Percentiles rank a stretch among this genome's conserved stretches.
Evolutionary conservation across 2,329 filamentous ascomycete genomes (phyloP).

Genomic region (Paraphoma chrysanthemicola): DNA sequence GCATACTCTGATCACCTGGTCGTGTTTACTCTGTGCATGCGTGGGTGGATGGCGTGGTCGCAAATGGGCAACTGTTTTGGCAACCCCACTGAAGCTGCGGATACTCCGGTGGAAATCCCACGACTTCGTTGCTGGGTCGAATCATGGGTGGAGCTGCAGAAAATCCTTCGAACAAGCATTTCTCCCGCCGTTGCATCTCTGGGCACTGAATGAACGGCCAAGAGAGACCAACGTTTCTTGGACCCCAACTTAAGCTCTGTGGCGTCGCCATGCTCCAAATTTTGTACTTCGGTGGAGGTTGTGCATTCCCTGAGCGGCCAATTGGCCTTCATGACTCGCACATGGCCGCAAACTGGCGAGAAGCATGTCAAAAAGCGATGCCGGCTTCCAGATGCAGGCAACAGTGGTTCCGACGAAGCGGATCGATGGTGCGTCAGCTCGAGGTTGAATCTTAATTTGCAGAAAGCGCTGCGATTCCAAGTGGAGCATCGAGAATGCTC

Average conservation of each 20-base stretch:
- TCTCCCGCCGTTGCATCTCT: background rate
- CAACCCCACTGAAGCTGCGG: background rate
- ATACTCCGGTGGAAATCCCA: background rate
- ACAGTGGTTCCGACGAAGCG: too few species aligned
- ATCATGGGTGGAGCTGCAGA: background rate
- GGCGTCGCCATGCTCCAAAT: too few species aligned
- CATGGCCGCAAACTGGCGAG: too few species aligned
- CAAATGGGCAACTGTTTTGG: background rate
- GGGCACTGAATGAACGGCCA: background rate
- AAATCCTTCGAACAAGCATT: background rate
- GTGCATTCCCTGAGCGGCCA: too few species aligned
- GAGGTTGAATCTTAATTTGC: too few species aligned
- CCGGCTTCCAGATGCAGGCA: too few species aligned
- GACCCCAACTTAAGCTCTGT: background rate
- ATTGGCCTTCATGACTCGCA: too few species aligned
- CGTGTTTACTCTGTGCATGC: background rate
- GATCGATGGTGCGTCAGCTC: too few species aligned
- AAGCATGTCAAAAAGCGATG: too few species aligned
- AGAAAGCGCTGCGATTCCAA: too few species aligned
- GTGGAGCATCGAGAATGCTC: too few species aligned
- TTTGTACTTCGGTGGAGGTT: too few species aligned
- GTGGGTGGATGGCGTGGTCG: background rate
- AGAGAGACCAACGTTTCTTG: background rate
- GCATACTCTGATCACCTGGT: background rate
- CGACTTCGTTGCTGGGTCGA: background rate